These are phyloP conservation scores for Lentinula edodes DNA, from an alignment of 768 basidiomycete species.

Conservation along the genomic window DNA sequence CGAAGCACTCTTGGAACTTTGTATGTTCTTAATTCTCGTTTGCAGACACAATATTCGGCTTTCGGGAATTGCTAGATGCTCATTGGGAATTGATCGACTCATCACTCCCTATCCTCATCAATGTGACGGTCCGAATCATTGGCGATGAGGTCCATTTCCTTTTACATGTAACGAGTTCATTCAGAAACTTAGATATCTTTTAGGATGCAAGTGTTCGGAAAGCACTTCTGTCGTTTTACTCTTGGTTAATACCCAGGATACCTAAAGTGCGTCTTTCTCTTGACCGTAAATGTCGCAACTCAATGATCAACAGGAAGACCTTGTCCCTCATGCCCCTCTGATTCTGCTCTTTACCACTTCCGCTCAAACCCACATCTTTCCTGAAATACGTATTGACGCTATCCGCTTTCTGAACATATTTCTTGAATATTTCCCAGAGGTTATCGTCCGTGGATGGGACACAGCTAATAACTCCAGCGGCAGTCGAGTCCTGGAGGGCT, in stretches of 20 bases:
- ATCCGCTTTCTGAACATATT: constrained; percentile 74
- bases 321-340: constrained; percentile 68
- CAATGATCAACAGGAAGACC: constrained; percentile 45
- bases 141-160: constrained; percentile 65
- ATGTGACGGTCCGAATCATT: constrained; percentile 63
- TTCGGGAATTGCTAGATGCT: constrained; percentile 64
- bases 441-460: constrained; percentile 67
- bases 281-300: neutral
- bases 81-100: constrained; percentile 51
- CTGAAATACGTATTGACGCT: constrained; percentile 89
- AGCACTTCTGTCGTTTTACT: constrained; percentile 57
- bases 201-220: constrained; percentile 83
- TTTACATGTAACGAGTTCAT: neutral
- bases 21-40: neutral
- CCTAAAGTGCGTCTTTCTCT: constrained; percentile 38
- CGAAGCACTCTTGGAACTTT: neutral
- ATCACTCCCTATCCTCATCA: constrained; percentile 50
- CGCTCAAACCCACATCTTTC: constrained; percentile 92
- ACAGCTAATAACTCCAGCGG: constrained; percentile 47
- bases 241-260: constrained; percentile 67
- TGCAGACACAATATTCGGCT: constrained; percentile 66
- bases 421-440: constrained; percentile 61
- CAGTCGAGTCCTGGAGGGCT: constrained; percentile 67
- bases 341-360: constrained; percentile 85
- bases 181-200: neutral